Evolutionary conservation across 2,329 filamentous ascomycete species (phyloP).

Genomic region (Reticulascus tulasneorum): DNA sequence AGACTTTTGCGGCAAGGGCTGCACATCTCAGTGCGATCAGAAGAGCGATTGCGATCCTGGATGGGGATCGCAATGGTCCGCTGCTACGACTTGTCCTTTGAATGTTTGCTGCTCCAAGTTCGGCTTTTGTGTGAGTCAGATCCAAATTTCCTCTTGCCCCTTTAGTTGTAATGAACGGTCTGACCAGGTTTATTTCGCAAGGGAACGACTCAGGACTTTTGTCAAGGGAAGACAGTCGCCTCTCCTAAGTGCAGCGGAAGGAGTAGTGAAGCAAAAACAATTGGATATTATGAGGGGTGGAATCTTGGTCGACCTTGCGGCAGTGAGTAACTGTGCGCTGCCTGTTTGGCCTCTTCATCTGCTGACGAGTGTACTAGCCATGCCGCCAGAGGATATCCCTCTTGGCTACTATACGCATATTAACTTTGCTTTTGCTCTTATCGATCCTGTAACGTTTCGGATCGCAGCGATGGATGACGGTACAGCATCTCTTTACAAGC

Average conservation of each 20-base stretch:
- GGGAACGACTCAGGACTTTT: constrained; percentile 22
- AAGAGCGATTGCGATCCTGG: constrained; percentile 27
- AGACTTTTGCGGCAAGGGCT: constrained; percentile 21
- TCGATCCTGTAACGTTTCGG: constrained; percentile 25
- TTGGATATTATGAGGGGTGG: constrained; percentile 29
- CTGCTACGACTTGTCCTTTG: constrained; percentile 25
- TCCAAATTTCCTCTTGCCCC: neutral
- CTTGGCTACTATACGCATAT: constrained; percentile 24
- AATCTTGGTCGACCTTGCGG: constrained; percentile 15
- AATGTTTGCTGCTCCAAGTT: constrained; percentile 32
- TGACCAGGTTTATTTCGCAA: no score
- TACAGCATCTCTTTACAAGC: neutral
- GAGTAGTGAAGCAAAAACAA: constrained; percentile 1
- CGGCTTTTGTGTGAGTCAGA: constrained; percentile 27
- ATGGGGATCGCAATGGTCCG: constrained; percentile 22
- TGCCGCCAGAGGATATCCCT: constrained; percentile 20
- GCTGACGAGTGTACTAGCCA: no score
- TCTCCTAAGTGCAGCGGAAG: constrained; percentile 3
- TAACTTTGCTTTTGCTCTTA: constrained; percentile 27
- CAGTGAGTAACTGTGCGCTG: neutral
- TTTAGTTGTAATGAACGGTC: neutral
- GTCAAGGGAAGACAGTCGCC: constrained; percentile 5
- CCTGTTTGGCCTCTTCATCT: no score
- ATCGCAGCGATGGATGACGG: constrained; percentile 12
- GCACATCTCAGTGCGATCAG: constrained; percentile 19